Percentiles rank a stretch among this genome's conserved stretches.
Conservation (phyloP, 345 rosid genomes). For the Melaleuca quinquenervia region DNA sequence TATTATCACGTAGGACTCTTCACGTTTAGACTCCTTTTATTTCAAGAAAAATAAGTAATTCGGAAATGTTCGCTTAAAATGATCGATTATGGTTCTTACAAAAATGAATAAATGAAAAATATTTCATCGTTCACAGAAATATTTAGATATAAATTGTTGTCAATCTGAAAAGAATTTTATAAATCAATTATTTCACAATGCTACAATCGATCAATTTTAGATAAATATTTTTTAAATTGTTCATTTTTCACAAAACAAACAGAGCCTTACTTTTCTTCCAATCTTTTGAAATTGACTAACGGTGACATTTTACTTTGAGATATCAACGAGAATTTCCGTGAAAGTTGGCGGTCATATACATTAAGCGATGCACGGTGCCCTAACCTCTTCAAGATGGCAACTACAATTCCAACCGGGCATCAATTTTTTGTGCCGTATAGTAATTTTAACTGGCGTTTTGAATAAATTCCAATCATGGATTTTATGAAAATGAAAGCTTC, state of each 20-base stretch:
- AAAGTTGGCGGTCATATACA: neutral
- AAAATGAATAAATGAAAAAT: neutral
- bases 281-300: neutral
- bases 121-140: neutral
- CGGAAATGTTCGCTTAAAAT: neutral
- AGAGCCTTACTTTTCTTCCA: neutral
- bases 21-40: neutral
- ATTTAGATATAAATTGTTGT: accelerated
- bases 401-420: neutral
- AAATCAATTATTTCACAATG: neutral
- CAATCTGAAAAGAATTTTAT: neutral
- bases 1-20: neutral
- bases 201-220: neutral
- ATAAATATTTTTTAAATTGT: neutral
- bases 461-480: neutral
- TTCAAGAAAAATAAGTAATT: neutral
- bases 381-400: neutral
- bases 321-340: neutral
- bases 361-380: neutral
- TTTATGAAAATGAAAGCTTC: neutral
- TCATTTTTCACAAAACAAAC: neutral
- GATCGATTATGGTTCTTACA: neutral
- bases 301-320: neutral
- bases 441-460: neutral
- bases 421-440: neutral